phyloP scores from a whole-genome alignment of 2,329 filamentous ascomycete genomes.

The Scopulariopsis brevicaulis region DNA sequence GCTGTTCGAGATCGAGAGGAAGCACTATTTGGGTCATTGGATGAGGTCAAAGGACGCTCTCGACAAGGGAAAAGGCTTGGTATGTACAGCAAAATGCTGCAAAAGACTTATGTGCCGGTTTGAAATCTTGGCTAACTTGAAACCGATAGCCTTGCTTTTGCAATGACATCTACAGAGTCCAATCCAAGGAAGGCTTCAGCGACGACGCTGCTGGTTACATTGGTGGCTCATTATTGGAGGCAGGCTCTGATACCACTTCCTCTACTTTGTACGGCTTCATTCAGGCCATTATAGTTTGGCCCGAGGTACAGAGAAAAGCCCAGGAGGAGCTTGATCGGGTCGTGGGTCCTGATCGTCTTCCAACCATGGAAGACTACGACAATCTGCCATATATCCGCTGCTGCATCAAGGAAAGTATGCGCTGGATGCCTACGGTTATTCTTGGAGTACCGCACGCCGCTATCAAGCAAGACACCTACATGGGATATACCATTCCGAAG shows the following conservation, averaged over 20 bases:
- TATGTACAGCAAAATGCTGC: too few relatives aligned
- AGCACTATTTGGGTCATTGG: too few relatives aligned
- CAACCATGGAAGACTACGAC: slow-evolving; percentile 23
- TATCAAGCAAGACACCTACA: slow-evolving; percentile 20
- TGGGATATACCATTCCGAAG: slow-evolving; percentile 29
- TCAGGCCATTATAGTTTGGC: slow-evolving; percentile 7
- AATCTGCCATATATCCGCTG: slow-evolving; percentile 28
- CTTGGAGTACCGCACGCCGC: slow-evolving; percentile 23
- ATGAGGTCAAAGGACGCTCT: too few relatives aligned
- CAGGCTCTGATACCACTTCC: slow-evolving; percentile 8
- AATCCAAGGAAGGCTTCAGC: too few relatives aligned
- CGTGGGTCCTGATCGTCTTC: slow-evolving; percentile 24
- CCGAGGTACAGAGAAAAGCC: slow-evolving; percentile 18
- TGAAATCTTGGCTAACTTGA: too few relatives aligned
- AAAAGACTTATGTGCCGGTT: too few relatives aligned
- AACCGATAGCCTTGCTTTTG: too few relatives aligned
- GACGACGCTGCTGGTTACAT: too few relatives aligned
- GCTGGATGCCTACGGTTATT: slow-evolving; percentile 20
- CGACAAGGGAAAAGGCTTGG: too few relatives aligned
- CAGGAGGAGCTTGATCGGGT: slow-evolving; percentile 27
- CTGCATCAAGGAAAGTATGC: slow-evolving; percentile 18
- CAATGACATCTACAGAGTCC: too few relatives aligned
- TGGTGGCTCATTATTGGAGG: too few relatives aligned
- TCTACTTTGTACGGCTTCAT: slow-evolving; percentile 9
- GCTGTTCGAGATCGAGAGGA: too few relatives aligned